Evolutionary conservation across 2,329 filamentous ascomycete genomes (phyloP), one percentile per base, ranked within the genome.

Genomic region (Dactylella cylindrospora): DNA sequence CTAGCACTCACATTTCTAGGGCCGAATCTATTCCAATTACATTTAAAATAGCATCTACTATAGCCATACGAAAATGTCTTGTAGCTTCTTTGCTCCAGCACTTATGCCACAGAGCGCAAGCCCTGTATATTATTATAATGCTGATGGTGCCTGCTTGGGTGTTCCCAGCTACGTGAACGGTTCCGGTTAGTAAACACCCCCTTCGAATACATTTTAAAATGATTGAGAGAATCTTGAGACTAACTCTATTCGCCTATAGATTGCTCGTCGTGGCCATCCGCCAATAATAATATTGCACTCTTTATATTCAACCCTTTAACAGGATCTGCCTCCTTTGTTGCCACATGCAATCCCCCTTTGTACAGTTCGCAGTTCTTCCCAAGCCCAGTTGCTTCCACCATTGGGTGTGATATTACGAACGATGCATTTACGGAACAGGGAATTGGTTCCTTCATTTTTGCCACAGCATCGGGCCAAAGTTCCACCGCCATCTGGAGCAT

Each of bases 31-130:
- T n/a, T n/a, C n/a, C n/a, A n/a, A n/a, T n/a, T n/a, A n/a, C n/a
- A n/a, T n/a, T n/a, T n/a, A n/a, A n/a, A n/a, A n/a, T n/a, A n/a
- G n/a, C n/a, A n/a, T n/a, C n/a, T n/a, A n/a, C n/a, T n/a, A n/a
- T n/a, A n/a, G n/a, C n/a, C n/a, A n/a, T 23, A 23, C 20, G 38
- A 57, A 40, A 9, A 60, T 60, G 54, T 51, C 55, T 51, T 61
- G 55, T 25, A 43, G 41, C 25, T 39, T 61, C 4, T 13, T 33
- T 23, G 22, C 35, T 5, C 23, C 49, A 10, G 47, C 15, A 8
- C 17, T 39, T 19, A 12, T 15, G n/a, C 38, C 17, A 25, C 35
- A 33, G 12, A 15, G 17, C 15, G 29, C 41, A n/a, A 47, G 46
- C 13, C 29, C 35, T n/a, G 25, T 52, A n/a, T 61, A 52, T 32